Conservation (phyloP, 2,329 filamentous ascomycete species). For the Dendrostoma leiphaemia region DNA sequence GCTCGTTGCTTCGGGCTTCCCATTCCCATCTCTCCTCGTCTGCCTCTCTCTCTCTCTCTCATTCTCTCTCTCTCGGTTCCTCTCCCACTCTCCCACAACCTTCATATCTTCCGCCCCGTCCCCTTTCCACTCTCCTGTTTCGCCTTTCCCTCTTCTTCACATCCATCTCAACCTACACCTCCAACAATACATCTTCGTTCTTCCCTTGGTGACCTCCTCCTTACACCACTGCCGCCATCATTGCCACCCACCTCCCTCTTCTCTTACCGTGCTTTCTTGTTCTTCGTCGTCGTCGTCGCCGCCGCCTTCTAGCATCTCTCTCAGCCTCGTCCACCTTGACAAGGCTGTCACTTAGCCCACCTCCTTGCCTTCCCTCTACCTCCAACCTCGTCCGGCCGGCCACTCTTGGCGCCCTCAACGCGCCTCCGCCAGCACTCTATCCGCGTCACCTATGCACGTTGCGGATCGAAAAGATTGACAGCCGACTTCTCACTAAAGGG, state of each 20-base stretch:
- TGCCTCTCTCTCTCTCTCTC: constrained; percentile 2
- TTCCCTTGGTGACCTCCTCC: constrained; percentile 7
- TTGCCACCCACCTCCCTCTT: constrained; percentile 19
- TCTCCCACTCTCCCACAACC: constrained; percentile 20
- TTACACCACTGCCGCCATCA: constrained; percentile 13
- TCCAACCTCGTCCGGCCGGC: constrained; percentile 4
- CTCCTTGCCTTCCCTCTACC: background rate
- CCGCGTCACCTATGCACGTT: constrained; percentile 16
- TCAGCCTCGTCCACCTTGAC: constrained; percentile 19
- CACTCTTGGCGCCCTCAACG: background rate
- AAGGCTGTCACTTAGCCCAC: constrained; percentile 11
- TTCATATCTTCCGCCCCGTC: constrained; percentile 23
- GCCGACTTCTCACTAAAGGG: constrained; percentile 11
- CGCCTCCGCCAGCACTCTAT: constrained; percentile 18
- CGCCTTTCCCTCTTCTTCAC: constrained; percentile 26
- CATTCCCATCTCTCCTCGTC: constrained; percentile 4
- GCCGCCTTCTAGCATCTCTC: background rate
- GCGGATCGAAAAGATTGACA: constrained; percentile 7
- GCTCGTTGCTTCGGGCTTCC: constrained; percentile 3
- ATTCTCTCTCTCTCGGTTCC: constrained; percentile 19
- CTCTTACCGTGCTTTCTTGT: constrained; percentile 11
- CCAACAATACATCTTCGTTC: constrained; percentile 20
- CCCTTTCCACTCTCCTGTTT: constrained; percentile 21
- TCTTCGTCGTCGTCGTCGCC: constrained; percentile 2
- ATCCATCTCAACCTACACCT: constrained; percentile 22